A percentile compares a stretch with the other conserved stretches of the same genome.
phyloP scores from a whole-genome alignment of 257 asterid genomes.

The Jacaranda mimosifolia region DNA sequence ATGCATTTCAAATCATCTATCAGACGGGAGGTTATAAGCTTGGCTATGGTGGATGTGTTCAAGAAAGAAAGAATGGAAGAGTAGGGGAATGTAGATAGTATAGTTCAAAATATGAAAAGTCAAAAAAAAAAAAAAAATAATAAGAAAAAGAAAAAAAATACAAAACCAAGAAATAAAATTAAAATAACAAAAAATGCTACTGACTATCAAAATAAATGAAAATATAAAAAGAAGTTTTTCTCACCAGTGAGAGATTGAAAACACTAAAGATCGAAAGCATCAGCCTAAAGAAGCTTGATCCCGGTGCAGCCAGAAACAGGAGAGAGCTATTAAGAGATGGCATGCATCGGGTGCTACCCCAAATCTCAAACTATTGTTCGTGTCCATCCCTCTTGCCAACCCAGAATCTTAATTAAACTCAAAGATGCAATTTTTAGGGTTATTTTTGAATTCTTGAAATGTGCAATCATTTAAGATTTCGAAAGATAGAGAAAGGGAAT shows the following conservation, averaged over 20 bases:
- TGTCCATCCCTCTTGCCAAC: constrained; percentile 92
- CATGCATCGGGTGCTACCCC: constrained; percentile 99
- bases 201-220: neutral
- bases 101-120: too few relatives aligned
- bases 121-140: too few relatives aligned
- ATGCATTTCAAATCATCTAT: neutral
- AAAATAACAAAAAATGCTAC: neutral
- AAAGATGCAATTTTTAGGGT: constrained; percentile 7
- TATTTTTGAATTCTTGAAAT: neutral
- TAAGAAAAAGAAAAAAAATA: neutral
- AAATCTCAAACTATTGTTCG: constrained; percentile 88
- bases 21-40: neutral
- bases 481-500: neutral
- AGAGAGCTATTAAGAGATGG: constrained; percentile 96
- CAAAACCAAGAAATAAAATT: neutral
- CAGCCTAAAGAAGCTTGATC: constrained; percentile 94
- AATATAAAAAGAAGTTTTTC: neutral
- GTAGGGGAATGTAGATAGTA: neutral
- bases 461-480: neutral
- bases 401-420: constrained; percentile 70
- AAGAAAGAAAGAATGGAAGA: neutral
- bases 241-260: constrained; percentile 94
- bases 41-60: neutral
- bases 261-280: constrained; percentile 91
- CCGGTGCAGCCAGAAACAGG: constrained; percentile 90